Percentiles rank a stretch among this genome's conserved stretches.
Conservation (phyloP, 2,329 filamentous ascomycete genomes). For the Lecanoromycetidae sp. region DNA sequence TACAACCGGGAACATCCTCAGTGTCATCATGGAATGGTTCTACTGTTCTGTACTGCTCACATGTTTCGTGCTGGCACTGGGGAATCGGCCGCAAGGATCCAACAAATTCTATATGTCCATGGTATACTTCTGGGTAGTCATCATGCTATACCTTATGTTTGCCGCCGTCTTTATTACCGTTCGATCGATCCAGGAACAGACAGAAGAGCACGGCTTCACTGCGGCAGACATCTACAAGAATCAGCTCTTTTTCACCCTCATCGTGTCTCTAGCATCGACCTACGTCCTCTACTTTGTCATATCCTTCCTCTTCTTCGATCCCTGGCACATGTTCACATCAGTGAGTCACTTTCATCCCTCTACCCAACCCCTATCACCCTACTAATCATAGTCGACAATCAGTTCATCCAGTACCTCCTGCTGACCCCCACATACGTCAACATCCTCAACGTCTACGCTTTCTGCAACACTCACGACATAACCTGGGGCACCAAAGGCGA, state of each 20-base stretch:
- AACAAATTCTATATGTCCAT: slow-evolving; percentile 91
- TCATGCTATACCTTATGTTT: slow-evolving; percentile 93
- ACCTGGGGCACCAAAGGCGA: slow-evolving; percentile 98
- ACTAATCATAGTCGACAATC: background rate
- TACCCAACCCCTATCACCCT: background rate
- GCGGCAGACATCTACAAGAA: slow-evolving; percentile 70
- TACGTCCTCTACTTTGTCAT: slow-evolving; percentile 88
- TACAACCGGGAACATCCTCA: slow-evolving; percentile 63
- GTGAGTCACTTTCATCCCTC: slow-evolving; percentile 25
- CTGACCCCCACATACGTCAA: slow-evolving; percentile 96
- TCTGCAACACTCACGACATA: slow-evolving; percentile 96
- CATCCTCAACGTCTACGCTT: slow-evolving; percentile 96
- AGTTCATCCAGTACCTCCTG: slow-evolving; percentile 85
- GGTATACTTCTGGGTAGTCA: slow-evolving; percentile 95
- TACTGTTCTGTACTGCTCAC: slow-evolving; percentile 86
- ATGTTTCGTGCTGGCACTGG: slow-evolving; percentile 88
- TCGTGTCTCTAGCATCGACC: slow-evolving; percentile 82
- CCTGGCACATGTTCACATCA: slow-evolving; percentile 97
- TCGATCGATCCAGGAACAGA: slow-evolving; percentile 62
- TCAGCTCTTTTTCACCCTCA: slow-evolving; percentile 79
- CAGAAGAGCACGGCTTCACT: slow-evolving; percentile 51
- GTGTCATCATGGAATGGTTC: slow-evolving; percentile 88
- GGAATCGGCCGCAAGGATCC: slow-evolving; percentile 87
- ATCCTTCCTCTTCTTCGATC: slow-evolving; percentile 89
- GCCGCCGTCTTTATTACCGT: slow-evolving; percentile 92